Evolutionary conservation across 176 grass and related monocot species (phyloP), one percentile per base, ranked within the genome.

Genomic region (Oryza rufipogon): DNA sequence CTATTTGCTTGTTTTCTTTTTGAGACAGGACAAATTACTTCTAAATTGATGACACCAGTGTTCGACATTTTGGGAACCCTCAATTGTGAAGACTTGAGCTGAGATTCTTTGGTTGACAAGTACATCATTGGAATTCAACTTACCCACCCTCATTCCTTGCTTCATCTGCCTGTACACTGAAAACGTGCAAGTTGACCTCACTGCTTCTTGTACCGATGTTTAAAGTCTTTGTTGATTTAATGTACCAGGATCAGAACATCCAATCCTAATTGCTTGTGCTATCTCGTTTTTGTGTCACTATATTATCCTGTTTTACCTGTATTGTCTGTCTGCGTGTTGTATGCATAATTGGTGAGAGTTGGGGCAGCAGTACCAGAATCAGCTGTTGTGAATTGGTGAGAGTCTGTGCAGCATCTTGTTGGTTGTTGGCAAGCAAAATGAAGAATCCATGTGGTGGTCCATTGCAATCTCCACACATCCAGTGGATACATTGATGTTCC

Each of bases 21-120:
- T 8, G 83, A 44, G 52, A 11, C 70, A 91, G 89, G 89, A 87
- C 19, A 48, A 46, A 19, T 23, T 76, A 80, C 70, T 64, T 83
- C 84, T 86, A 86, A 73, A 84, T 71, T 71, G 80, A 84, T 84
- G 85, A 91, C 85, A 70, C 32, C 58, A 60, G 73, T 73, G 66
- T 81, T 49, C 54, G 71, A 77, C 83, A 86, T 86, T 86, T 88
- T 83, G 83, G 88, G 63, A 87, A 70, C 74, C 67, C 3, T 75
- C 80, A 87, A 87, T 70, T 87, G 89, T 87, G 89, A 91, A 91
- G 89, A 80, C 80, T 84, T 90, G 75, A 84, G 80, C 85, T 80
- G 69, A 76, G 70, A 91, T 91, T 91, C 89, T 91, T 91, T 91
- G 89, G 75, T 91, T 87, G 89, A 87, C 70, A 70, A 84, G 64